Base-by-base conservation (phyloP, 805 yeast genomes). In the Candida berthetii region DNA sequence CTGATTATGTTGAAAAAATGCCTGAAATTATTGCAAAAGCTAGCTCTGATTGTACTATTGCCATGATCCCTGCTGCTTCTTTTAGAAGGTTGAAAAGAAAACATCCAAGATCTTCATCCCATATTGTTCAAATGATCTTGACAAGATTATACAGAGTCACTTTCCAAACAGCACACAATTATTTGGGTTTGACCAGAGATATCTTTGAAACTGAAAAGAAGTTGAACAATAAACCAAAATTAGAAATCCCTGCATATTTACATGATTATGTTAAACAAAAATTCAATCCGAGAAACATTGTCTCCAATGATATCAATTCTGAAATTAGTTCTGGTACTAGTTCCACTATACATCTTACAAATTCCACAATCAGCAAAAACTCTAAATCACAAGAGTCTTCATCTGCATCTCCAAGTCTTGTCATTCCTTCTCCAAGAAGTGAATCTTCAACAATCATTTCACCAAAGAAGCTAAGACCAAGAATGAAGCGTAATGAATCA, bases 121-220 rank as follows among this genome's bases (percentile, higher is more conserved):
- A 90, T 60, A 90, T 93, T 25, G 91, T 91, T 13, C 96, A 95
- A 52, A 89, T 91, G 78, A 87, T 91, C 19, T 65, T 91, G 42
- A 82, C 95, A 1, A 74, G 96, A 47, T 70, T 93, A 40, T 87
- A 88, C 57, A 76, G 95, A 49, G 96, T 93, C 8, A 91, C 98
- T 0, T 80, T 91, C 61, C 90, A 86, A 55, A 86, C 97, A 0
- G 86, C 93, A 9, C 93, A 90, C 58, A 74, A 78, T 47, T 93
- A 91, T 58, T 67, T 91, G 38, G 96, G 96, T 0, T 64, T 91
- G 18, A 88, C 97, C 0, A 67, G 74, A 16, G 96, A 89, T 52
- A 80, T 91, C 25, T 74, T 85, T 53, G 78, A 82, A 42, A 80
- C 91, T 15, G 99, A 91, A 55, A 62, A 74, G 7, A 67, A 70